phyloP scores from a whole-genome alignment of 208 protist genomes.

The Trypanosomatidae sp. region DNA sequence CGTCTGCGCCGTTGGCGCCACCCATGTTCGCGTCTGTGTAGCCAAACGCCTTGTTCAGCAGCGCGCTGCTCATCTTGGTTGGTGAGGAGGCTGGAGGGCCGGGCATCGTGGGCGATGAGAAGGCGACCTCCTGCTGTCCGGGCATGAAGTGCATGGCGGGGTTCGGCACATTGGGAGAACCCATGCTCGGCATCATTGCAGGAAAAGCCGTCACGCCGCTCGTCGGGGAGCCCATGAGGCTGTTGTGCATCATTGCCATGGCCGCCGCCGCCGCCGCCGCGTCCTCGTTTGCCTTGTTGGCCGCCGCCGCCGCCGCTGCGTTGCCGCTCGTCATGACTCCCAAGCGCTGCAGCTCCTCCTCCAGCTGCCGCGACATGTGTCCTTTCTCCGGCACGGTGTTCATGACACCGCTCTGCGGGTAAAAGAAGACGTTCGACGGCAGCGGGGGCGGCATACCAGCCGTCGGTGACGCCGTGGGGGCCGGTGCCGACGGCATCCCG shows the following conservation, averaged over 20 bases:
- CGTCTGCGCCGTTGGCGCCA: constrained; percentile 23
- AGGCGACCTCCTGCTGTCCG: constrained; percentile 7
- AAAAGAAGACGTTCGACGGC: constrained; percentile 22
- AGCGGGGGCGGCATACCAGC: constrained; percentile 13
- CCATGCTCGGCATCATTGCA: constrained; percentile 12
- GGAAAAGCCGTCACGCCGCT: constrained; percentile 11
- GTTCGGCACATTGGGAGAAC: constrained; percentile 7
- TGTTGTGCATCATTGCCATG: constrained; percentile 28
- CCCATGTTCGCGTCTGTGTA: constrained; percentile 18
- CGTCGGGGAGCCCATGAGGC: constrained; percentile 22
- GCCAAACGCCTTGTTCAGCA: constrained; percentile 27
- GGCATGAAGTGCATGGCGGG: constrained; percentile 21
- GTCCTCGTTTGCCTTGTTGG: constrained; percentile 9
- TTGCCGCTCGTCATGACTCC: constrained; percentile 20
- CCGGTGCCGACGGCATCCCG: constrained; percentile 6
- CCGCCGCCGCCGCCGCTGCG: constrained; percentile 14
- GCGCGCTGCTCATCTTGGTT: constrained; percentile 28
- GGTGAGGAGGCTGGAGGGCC: constrained; percentile 17
- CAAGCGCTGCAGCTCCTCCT: constrained; percentile 40
- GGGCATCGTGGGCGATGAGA: constrained; percentile 13
- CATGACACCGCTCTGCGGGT: constrained; percentile 14
- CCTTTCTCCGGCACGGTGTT: not conserved
- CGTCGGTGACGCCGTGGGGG: constrained; percentile 6
- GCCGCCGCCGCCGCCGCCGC: constrained; percentile 11
- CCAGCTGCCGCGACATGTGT: constrained; percentile 27